Evolutionary conservation across 2,329 filamentous ascomycete genomes (phyloP), one percentile per base, ranked within the genome.

Genomic region (Grosmannia huntii): DNA sequence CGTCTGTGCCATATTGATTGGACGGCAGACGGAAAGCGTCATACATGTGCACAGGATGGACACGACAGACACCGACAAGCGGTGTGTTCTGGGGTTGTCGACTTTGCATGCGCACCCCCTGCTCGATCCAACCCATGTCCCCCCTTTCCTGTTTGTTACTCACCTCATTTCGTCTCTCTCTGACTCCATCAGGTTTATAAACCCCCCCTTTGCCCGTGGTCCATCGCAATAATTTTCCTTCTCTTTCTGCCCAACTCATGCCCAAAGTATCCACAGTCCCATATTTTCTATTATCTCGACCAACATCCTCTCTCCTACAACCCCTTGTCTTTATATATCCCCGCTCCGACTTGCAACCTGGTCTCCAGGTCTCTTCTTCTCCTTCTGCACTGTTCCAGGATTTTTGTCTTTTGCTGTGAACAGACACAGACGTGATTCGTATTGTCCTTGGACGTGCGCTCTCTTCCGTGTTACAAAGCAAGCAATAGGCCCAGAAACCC

Each of bases 221-320:
- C 52, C 57, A 51, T 31, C 59, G 23, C 58, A 63, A 41, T 57
- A 36, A 49, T 60, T 54, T 53, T 44, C 52, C 53, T 58, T 50
- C 53, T 50, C 54, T 65, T 66, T 66, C 67, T 66, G 65, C 67
- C 64, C 67, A 66, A 65, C 66, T 64, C 60, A 58, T 62, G 63
- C 67, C 67, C 66, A 69, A 69, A 70, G 57, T 54, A 61, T 58
- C 57, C 57, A 46, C 60, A 62, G 55, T 46, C 19, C 41, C 57
- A 56, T 33, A 51, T 36, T 33, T 49, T 44, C 36, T 16, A 21
- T 49, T 41, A 11, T 28, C 16, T 38, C 46, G 11, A 57, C 11
- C 5, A 44, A 23, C 44, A 44, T 51, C 28, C 25, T 51, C 14
- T 16, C 21, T 49, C 25, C 19, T n/a, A 31, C 44, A 52, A 23